Evolutionary conservation across 495 filamentous ascomycete genomes (phyloP).

Genomic region (Aspergillus kassunensis): DNA sequence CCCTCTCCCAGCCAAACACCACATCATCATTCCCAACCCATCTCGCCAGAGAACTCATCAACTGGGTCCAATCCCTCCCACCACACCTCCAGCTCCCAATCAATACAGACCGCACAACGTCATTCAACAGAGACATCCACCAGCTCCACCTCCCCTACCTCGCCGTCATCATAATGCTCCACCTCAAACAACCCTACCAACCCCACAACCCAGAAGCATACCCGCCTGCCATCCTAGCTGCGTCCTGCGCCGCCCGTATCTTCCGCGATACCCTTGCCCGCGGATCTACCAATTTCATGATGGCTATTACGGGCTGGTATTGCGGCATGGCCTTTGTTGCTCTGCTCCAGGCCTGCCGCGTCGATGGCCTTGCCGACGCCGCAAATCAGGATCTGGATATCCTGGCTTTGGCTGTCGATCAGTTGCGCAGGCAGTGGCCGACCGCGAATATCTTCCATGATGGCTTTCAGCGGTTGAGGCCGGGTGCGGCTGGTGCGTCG

Average conservation of each 20-base stretch:
- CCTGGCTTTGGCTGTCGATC: constrained; percentile 22
- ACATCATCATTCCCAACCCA: constrained; percentile 15
- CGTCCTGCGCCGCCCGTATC: constrained; percentile 32
- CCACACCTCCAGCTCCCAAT: constrained; percentile 31
- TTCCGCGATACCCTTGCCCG: constrained; percentile 30
- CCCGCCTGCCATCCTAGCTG: constrained; percentile 33
- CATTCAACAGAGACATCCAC: constrained; percentile 33
- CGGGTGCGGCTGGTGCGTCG: constrained; percentile 6
- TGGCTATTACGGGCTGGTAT: constrained; percentile 40
- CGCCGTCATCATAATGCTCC: constrained; percentile 32
- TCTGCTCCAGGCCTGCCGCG: constrained; percentile 27
- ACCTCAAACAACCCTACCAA: constrained; percentile 26
- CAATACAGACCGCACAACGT: constrained; percentile 17
- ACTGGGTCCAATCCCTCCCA: constrained; percentile 30
- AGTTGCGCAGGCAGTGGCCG: constrained; percentile 32
- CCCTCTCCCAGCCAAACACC: constrained; percentile 18
- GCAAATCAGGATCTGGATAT: constrained; percentile 32
- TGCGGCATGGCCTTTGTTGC: constrained; percentile 33
- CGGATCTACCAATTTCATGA: constrained; percentile 32
- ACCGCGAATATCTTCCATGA: constrained; percentile 29
- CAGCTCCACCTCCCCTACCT: constrained; percentile 36
- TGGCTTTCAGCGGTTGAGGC: constrained; percentile 27
- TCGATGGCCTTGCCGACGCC: constrained; percentile 22
- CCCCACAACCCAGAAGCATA: constrained; percentile 27
- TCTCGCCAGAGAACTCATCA: constrained; percentile 28